These are phyloP conservation scores for Ogataea hybrid DNA, from an alignment of 1,139 yeast species.

Conservation along the genomic window DNA sequence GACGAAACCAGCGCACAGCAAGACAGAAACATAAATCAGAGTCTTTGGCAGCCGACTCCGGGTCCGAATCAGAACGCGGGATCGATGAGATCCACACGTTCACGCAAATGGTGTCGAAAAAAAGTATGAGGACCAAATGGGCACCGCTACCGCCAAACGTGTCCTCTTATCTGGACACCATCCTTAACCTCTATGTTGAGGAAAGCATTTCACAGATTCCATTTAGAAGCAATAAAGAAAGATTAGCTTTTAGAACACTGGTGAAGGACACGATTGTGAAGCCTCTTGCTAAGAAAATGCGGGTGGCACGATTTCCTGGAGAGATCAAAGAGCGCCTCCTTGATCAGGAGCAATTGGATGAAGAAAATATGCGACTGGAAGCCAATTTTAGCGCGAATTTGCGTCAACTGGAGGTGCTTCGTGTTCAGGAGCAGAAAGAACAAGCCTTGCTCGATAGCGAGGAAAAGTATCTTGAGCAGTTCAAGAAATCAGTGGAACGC, in stretches of 20 bases:
- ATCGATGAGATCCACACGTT: constrained; percentile 10
- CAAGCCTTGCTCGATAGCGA: constrained; percentile 20
- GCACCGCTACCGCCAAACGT: constrained; percentile 20
- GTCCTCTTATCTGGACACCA: constrained; percentile 17
- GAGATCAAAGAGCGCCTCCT: constrained; percentile 16
- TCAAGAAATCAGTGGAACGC: constrained; percentile 14
- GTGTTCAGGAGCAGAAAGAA: constrained; percentile 23
- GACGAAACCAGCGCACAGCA: not conserved
- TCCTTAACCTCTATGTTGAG: constrained; percentile 20
- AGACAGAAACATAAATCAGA: not conserved
- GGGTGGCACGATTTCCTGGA: constrained; percentile 26
- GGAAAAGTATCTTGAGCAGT: constrained; percentile 20
- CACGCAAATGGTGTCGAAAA: constrained; percentile 13
- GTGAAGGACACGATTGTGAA: constrained; percentile 19
- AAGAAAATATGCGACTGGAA: constrained; percentile 22
- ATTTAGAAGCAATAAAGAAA: constrained; percentile 16
- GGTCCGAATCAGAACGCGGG: not conserved
- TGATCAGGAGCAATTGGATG: constrained; percentile 25
- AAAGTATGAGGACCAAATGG: constrained; percentile 25
- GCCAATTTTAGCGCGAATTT: constrained; percentile 27
- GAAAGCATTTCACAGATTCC: constrained; percentile 15
- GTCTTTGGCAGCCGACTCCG: not conserved
- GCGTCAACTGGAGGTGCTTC: constrained; percentile 25
- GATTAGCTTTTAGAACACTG: constrained; percentile 16
- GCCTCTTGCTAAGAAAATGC: constrained; percentile 24